Percentiles rank a stretch among this genome's conserved stretches.
These are phyloP conservation scores for Solanum hybrid DNA, from an alignment of 305 asterid species.

Conservation along the genomic window DNA sequence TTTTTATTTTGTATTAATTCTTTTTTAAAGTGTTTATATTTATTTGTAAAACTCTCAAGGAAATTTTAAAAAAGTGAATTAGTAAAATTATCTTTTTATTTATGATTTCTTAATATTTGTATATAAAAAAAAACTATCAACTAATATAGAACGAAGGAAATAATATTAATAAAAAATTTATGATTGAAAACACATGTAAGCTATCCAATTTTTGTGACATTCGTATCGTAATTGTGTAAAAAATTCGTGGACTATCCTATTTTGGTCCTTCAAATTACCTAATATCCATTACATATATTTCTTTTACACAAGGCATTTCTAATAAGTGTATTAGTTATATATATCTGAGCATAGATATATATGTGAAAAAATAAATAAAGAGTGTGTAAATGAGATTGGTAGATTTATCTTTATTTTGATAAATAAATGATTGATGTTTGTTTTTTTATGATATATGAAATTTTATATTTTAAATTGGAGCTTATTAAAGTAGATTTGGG, in stretches of 20 bases:
- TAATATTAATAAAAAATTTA: too few species aligned
- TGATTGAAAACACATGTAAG: neutral
- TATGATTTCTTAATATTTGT: too few species aligned
- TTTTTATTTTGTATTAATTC: accelerated
- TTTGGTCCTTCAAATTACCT: neutral
- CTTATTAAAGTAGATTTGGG: neutral
- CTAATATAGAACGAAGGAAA: neutral
- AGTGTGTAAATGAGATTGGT: neutral
- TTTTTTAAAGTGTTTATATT: too few species aligned
- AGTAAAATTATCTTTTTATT: too few species aligned
- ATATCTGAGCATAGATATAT: neutral
- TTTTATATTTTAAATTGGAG: neutral
- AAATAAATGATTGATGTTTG: neutral
- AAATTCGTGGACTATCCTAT: neutral
- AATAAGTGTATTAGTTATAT: neutral
- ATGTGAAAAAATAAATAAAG: neutral
- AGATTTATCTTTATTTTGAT: neutral
- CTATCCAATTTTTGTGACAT: neutral
- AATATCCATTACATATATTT: neutral
- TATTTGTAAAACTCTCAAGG: too few species aligned
- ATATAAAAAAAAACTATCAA: too few species aligned
- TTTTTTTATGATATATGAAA: neutral
- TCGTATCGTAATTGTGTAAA: neutral
- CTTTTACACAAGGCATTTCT: neutral
- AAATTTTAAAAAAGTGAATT: too few species aligned